phyloP scores from a whole-genome alignment of 352 stramenopile species.

The Elongisporangium senticosum region DNA sequence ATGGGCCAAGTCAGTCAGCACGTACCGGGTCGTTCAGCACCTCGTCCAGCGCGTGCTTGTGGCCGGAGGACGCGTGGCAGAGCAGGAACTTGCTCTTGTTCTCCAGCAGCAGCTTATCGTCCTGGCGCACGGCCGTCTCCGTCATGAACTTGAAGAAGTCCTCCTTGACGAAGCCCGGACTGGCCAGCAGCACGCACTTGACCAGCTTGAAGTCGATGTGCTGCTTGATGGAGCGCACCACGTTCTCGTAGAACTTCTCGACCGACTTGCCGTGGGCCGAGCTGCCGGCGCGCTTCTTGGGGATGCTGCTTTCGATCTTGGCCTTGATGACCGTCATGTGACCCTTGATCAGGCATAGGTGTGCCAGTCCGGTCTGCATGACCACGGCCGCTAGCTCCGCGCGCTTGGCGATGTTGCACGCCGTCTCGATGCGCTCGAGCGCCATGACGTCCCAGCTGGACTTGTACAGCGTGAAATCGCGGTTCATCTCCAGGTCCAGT shows the following conservation, averaged over 20 bases:
- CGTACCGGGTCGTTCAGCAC: slow-evolving; percentile 89
- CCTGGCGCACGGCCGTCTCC: slow-evolving; percentile 87
- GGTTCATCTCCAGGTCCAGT: slow-evolving; percentile 94
- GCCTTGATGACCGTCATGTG: slow-evolving; percentile 94
- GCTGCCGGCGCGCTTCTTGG: slow-evolving; percentile 95
- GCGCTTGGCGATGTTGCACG: slow-evolving; percentile 91
- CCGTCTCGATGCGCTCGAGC: slow-evolving; percentile 94
- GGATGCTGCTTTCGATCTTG: slow-evolving; percentile 95
- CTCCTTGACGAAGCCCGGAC: slow-evolving; percentile 96
- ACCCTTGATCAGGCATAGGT: slow-evolving; percentile 97
- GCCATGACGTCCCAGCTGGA: slow-evolving; percentile 97
- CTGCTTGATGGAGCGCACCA: slow-evolving; percentile 93
- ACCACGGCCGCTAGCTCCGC: slow-evolving; percentile 96
- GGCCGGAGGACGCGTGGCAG: slow-evolving; percentile 92
- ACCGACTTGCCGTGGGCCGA: slow-evolving; percentile 91
- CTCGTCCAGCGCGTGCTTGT: slow-evolving; percentile 98
- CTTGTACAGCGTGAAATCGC: slow-evolving; percentile 96
- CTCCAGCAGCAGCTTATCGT: slow-evolving; percentile 94
- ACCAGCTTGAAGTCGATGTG: slow-evolving; percentile 97
- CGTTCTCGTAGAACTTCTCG: slow-evolving; percentile 95
- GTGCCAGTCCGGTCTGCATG: slow-evolving; percentile 93
- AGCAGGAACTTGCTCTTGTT: slow-evolving; percentile 97
- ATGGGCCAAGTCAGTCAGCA: neutral
- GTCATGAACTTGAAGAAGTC: slow-evolving; percentile 97
- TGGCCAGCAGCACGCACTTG: slow-evolving; percentile 95